phyloP scores from a whole-genome alignment of 306 rosid species.

The Fragaria iinumae region DNA sequence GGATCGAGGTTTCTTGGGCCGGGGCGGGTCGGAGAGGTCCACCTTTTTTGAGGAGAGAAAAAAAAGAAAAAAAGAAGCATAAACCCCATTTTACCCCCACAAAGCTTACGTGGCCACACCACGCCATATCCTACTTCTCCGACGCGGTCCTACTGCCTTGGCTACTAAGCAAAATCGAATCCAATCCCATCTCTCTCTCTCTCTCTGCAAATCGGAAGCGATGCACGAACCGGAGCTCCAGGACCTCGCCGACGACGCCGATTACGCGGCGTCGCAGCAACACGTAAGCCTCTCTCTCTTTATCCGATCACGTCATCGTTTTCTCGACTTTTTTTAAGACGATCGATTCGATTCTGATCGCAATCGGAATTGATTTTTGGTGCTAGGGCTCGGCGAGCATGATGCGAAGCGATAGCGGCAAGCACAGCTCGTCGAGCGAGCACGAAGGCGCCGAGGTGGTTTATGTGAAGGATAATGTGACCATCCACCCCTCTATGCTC shows the following conservation, averaged over 20 bases:
- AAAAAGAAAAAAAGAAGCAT: no score
- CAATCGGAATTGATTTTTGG: constrained; percentile 15
- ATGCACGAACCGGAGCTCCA: constrained; percentile 86
- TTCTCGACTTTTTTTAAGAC: neutral
- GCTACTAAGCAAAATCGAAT: neutral
- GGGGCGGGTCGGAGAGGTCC: no score
- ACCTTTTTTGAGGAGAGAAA: no score
- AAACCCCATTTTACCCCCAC: no score
- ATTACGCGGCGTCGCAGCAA: constrained; percentile 90
- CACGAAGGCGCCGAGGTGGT: constrained; percentile 68
- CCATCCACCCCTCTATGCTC: constrained; percentile 93
- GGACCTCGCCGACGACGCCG: constrained; percentile 95
- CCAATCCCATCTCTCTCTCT: neutral
- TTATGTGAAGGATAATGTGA: constrained; percentile 75
- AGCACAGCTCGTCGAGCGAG: constrained; percentile 65
- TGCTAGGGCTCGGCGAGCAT: constrained; percentile 62
- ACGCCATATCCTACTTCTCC: neutral
- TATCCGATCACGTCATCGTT: neutral
- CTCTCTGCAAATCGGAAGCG: constrained; percentile 26
- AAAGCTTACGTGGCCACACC: constrained; percentile 4
- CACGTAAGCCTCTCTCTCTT: constrained; percentile 43
- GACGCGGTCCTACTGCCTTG: constrained; percentile 15
- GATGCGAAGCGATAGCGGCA: constrained; percentile 59
- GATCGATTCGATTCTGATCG: constrained; percentile 6
- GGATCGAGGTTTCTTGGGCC: no score